These are phyloP conservation scores for Malus hybrid DNA, from an alignment of 331 rosid genomes.

Conservation along the genomic window DNA sequence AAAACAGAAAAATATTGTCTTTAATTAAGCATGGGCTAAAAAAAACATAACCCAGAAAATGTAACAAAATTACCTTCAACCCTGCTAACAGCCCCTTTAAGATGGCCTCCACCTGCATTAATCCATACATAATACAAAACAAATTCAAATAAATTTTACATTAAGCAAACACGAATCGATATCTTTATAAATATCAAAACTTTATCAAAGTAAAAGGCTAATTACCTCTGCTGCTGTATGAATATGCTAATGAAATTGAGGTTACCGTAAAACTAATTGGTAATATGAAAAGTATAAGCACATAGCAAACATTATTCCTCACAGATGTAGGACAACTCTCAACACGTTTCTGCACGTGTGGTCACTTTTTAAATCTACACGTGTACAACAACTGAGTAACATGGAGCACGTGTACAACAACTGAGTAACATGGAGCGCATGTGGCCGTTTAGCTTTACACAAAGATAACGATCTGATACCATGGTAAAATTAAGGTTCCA, in stretches of 20 bases:
- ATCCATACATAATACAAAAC: neutral
- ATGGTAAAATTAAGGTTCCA: no score
- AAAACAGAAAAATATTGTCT: neutral
- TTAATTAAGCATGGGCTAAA: neutral
- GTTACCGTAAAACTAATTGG: no score
- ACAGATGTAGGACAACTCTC: no score
- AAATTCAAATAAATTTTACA: neutral
- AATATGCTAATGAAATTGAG: constrained; percentile 3
- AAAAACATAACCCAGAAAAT: neutral
- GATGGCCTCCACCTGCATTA: constrained; percentile 35
- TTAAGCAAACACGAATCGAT: neutral
- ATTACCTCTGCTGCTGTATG: constrained; percentile 26
- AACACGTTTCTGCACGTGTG: no score
- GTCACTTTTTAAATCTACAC: no score
- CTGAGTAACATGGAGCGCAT: no score
- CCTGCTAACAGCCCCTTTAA: constrained; percentile 32
- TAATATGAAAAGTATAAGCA: no score
- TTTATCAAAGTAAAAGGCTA: neutral
- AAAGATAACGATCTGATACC: no score
- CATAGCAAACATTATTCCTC: no score
- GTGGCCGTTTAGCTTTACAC: no score
- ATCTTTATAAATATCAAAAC: neutral
- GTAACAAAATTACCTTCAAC: constrained; percentile 42
- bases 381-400: no score
- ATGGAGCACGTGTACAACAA: no score